A percentile compares a stretch with the other conserved stretches of the same genome.
Conservation (phyloP, 257 asterid genomes). For the Asclepias syriaca region DNA sequence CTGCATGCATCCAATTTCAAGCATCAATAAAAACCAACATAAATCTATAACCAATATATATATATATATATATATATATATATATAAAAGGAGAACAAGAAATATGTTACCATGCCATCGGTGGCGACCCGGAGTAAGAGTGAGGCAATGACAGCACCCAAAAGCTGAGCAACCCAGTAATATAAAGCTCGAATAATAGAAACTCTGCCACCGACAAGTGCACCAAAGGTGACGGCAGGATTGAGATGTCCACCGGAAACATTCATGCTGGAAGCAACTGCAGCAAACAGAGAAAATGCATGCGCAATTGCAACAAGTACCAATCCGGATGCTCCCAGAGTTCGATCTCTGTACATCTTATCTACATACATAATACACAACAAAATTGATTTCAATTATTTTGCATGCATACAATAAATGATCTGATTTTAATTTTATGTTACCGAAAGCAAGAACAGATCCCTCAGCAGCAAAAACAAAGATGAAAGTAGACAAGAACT, state of each 20-base stretch:
- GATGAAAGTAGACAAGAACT: conserved; percentile 77
- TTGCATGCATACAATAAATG: too few species aligned
- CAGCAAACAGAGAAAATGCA: conserved; percentile 66
- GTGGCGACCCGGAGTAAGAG: conserved; percentile 61
- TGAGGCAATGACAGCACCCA: conserved; percentile 74
- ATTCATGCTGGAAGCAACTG: conserved; percentile 77
- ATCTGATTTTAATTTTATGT: too few species aligned
- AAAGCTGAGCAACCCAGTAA: conserved; percentile 94
- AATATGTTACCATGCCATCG: conserved; percentile 39
- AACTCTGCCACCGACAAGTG: conserved; percentile 81
- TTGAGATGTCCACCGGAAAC: conserved; percentile 92
- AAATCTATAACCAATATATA: too few species aligned
- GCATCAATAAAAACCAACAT: background rate
- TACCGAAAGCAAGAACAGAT: conserved; percentile 78
- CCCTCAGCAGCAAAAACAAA: conserved; percentile 93
- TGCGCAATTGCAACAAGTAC: conserved; percentile 63
- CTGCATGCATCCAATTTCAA: conserved; percentile 28
- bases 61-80: background rate
- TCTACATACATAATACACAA: conserved; percentile 26
- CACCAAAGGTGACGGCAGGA: conserved; percentile 90
- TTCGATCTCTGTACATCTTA: conserved; percentile 49
- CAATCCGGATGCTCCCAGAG: conserved; percentile 52
- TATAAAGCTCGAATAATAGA: conserved; percentile 67
- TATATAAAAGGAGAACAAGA: too few species aligned
- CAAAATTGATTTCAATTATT: too few species aligned